Evolutionary conservation across 2,329 filamentous ascomycete species (phyloP).

Genomic region (Chrysosporium queenslandicum): DNA sequence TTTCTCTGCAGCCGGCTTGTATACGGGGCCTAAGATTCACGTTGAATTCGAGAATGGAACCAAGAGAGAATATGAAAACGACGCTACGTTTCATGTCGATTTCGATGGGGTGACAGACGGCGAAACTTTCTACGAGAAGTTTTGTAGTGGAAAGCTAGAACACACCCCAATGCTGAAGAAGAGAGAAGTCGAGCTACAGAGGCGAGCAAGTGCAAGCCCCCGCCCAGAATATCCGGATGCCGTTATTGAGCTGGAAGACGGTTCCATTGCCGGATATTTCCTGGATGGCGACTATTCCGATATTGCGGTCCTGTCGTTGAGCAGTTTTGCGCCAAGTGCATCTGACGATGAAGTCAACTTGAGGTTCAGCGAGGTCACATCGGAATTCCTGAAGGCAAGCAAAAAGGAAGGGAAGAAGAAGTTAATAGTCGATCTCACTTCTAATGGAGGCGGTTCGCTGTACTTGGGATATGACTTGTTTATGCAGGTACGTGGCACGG

Average conservation of each 20-base stretch:
- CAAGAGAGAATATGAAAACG: slow-evolving; percentile 20
- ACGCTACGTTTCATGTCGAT: slow-evolving; percentile 20
- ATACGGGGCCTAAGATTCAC: slow-evolving; percentile 23
- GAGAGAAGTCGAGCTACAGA: slow-evolving; percentile 14
- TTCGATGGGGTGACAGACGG: slow-evolving; percentile 33
- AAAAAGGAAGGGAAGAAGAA: slow-evolving; percentile 45
- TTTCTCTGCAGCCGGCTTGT: slow-evolving; percentile 16
- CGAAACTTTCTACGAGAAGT: slow-evolving; percentile 32
- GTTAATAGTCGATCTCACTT: slow-evolving; percentile 54
- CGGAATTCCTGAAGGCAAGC: slow-evolving; percentile 40
- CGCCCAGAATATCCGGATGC: slow-evolving; percentile 31
- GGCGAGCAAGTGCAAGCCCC: neutral
- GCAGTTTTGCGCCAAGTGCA: slow-evolving; percentile 25
- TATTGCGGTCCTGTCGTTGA: slow-evolving; percentile 38
- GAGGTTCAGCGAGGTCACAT: slow-evolving; percentile 32
- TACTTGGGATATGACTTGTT: slow-evolving; percentile 43
- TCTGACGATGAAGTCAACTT: slow-evolving; percentile 11
- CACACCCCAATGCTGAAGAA: slow-evolving; percentile 13
- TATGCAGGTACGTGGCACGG: slow-evolving; percentile 31
- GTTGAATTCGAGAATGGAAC: slow-evolving; percentile 28
- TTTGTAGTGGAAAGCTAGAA: slow-evolving; percentile 22
- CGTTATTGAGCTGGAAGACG: slow-evolving; percentile 26
- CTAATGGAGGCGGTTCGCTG: slow-evolving; percentile 50
- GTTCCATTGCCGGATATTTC: slow-evolving; percentile 38
- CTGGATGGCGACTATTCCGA: slow-evolving; percentile 33